Evolutionary conservation across 441 rosid genomes (phyloP).

Genomic region (Adansonia rubrostipa): DNA sequence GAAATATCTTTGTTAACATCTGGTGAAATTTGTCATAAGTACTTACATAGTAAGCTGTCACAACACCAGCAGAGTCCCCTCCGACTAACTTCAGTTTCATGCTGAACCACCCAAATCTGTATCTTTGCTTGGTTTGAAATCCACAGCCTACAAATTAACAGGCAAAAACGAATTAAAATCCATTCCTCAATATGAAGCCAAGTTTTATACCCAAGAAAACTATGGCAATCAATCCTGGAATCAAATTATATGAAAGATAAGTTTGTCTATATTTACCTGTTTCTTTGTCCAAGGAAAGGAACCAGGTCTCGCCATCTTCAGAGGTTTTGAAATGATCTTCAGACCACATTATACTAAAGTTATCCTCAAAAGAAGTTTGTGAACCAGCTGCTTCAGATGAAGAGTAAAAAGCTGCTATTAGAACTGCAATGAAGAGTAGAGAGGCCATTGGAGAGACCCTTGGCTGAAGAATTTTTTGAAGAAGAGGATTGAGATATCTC

Average conservation of each 20-base stretch:
- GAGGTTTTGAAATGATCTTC: constrained; percentile 94
- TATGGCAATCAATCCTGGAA: not conserved
- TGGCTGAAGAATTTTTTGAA: constrained; percentile 16
- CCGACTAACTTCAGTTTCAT: constrained; percentile 94
- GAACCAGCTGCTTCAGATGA: constrained; percentile 48
- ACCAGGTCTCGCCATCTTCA: constrained; percentile 96
- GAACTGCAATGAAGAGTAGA: constrained; percentile 49
- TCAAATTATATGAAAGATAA: not conserved
- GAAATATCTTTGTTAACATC: not conserved
- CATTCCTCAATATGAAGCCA: constrained; percentile 7
- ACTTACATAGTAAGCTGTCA: constrained; percentile 90
- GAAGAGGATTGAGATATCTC: no score
- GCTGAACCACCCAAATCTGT: constrained; percentile 96
- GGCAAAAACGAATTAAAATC: not conserved
- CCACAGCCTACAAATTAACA: constrained; percentile 71
- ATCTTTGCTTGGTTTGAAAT: constrained; percentile 85
- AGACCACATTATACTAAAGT: constrained; percentile 94
- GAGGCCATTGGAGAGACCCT: constrained; percentile 45
- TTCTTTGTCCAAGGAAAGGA: constrained; percentile 83
- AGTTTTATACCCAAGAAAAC: not conserved
- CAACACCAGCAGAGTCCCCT: constrained; percentile 96
- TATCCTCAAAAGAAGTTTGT: constrained; percentile 69
- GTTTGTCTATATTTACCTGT: constrained; percentile 54
- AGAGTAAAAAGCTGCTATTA: constrained; percentile 38
- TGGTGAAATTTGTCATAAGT: not conserved